Evolutionary conservation across 768 basidiomycete species (phyloP).

Genomic region (Podaxis mareebaensis): DNA sequence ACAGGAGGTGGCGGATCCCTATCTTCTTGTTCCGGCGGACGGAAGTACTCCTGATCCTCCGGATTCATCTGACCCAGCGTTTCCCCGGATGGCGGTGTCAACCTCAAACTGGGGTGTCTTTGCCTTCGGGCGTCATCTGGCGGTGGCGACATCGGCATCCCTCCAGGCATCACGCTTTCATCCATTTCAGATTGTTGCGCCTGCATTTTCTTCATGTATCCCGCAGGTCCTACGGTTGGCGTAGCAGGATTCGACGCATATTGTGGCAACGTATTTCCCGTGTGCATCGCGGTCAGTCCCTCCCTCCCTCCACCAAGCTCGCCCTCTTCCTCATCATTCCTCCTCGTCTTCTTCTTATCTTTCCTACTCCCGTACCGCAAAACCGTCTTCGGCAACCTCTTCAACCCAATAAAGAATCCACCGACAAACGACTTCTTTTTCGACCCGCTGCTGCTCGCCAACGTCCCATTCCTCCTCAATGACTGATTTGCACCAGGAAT

Average conservation of each 20-base stretch:
- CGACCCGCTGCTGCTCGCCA: neutral
- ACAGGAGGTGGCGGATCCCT: neutral
- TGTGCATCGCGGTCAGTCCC: neutral
- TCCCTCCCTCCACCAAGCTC: neutral
- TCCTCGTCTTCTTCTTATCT: neutral
- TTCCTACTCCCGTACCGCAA: slow-evolving; percentile 12
- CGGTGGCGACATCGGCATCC: neutral
- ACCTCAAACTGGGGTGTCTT: slow-evolving; percentile 3
- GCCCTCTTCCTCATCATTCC: neutral
- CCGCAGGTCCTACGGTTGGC: neutral
- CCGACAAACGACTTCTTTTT: slow-evolving; percentile 14
- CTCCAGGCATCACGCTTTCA: slow-evolving; percentile 9
- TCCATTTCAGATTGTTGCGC: neutral
- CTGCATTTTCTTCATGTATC: neutral
- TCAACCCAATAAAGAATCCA: slow-evolving; percentile 10
- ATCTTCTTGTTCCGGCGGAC: neutral
- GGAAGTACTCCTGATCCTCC: slow-evolving; percentile 1
- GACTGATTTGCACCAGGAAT: slow-evolving; percentile 6
- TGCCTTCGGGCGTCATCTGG: neutral
- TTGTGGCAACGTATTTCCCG: neutral
- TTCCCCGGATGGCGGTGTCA: slow-evolving; percentile 9
- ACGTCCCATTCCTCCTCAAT: neutral
- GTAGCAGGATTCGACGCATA: slow-evolving; percentile 12
- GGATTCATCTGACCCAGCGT: slow-evolving; percentile 7
- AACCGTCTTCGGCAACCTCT: slow-evolving; percentile 13